A percentile compares a stretch with the other conserved stretches of the same genome.
Conservation (phyloP, 345 rosid genomes). For the Abelmoschus esculentus region DNA sequence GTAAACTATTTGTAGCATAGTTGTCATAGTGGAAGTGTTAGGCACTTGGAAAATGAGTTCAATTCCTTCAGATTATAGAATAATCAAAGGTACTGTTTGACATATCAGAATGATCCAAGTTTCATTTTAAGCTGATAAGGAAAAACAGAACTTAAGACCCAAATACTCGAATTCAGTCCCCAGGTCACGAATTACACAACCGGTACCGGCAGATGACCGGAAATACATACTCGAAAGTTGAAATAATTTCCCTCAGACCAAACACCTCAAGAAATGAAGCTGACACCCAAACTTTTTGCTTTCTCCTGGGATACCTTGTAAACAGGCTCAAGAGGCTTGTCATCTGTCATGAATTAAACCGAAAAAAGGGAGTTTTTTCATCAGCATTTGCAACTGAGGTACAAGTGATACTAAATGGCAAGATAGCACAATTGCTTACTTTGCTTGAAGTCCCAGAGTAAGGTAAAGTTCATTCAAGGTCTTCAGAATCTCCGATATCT, state of each 20-base stretch:
- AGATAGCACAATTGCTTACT: constrained; percentile 17
- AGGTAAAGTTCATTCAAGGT: constrained; percentile 22
- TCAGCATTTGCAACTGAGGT: not conserved
- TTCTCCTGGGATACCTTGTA: constrained; percentile 36
- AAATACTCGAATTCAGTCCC: not conserved
- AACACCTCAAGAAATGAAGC: constrained; percentile 32
- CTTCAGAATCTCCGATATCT: constrained; percentile 22
- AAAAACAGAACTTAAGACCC: not conserved
- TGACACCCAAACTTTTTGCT: constrained; percentile 31
- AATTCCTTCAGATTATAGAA: not conserved
- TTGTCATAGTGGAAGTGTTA: not conserved
- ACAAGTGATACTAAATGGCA: not conserved
- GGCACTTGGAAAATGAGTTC: not conserved
- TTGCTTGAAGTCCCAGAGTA: constrained; percentile 11
- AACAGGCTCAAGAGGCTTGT: constrained; percentile 15
- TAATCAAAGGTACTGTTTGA: not conserved
- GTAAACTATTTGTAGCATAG: not conserved
- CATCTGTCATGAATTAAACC: not conserved
- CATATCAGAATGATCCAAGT: not conserved
- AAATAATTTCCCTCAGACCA: constrained; percentile 30
- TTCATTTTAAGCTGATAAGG: not conserved
- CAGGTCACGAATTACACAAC: not conserved
- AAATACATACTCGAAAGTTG: not conserved
- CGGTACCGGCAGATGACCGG: not conserved
- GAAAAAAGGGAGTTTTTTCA: not conserved